These are phyloP conservation scores for Bathelium albidoporum DNA, from an alignment of 495 filamentous ascomycete species.

Conservation along the genomic window DNA sequence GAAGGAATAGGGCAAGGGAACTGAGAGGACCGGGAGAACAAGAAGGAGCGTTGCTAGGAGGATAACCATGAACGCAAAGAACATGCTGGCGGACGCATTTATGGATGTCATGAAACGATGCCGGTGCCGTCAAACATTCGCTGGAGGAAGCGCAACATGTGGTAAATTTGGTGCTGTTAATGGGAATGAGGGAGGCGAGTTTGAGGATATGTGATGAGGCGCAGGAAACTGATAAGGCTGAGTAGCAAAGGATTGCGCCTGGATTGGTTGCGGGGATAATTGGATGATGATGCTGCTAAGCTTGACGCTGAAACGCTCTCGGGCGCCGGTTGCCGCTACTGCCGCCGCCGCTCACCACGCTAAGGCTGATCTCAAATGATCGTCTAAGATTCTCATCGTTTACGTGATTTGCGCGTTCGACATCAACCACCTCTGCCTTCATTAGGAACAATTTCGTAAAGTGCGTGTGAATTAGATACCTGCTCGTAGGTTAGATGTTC, in stretches of 20 bases:
- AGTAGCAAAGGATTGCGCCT: neutral
- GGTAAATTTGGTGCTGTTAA: neutral
- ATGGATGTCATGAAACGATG: neutral
- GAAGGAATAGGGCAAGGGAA: neutral
- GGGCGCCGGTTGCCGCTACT: neutral
- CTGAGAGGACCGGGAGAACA: neutral
- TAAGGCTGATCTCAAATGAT: neutral
- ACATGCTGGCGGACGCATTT: neutral
- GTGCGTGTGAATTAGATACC: too few relatives aligned
- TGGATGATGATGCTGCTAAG: neutral
- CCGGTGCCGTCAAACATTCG: neutral
- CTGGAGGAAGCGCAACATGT: neutral
- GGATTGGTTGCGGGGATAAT: neutral
- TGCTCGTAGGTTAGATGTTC: neutral
- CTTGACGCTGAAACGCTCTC: neutral
- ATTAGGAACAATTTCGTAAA: too few relatives aligned
- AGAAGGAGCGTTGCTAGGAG: neutral
- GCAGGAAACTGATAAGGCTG: neutral
- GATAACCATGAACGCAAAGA: neutral
- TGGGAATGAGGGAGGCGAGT: neutral
- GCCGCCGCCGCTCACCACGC: neutral
- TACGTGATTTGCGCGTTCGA: too few relatives aligned
- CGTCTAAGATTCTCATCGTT: too few relatives aligned
- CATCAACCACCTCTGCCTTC: too few relatives aligned
- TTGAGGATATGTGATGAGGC: neutral